These are phyloP conservation scores for Curvularia eragrostidis DNA, from an alignment of 2,329 filamentous ascomycete species.

Conservation along the genomic window DNA sequence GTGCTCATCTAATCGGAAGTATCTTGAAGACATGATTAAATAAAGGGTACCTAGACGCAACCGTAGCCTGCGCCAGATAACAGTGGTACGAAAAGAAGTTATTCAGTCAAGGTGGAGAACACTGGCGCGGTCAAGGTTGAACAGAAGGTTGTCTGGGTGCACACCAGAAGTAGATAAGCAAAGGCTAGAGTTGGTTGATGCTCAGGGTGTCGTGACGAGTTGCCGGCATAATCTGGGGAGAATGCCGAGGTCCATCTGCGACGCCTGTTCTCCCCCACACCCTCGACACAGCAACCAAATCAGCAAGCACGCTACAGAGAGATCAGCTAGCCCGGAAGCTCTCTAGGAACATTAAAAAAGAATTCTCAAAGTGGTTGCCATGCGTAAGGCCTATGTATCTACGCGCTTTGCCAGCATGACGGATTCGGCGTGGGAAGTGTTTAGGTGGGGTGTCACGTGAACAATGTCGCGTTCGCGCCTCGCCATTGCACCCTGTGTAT, in stretches of 20 bases:
- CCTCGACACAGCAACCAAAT: neutral
- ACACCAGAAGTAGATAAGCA: neutral
- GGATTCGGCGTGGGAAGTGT: constrained; percentile 4
- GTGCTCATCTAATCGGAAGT: constrained; percentile 76
- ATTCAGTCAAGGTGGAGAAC: neutral
- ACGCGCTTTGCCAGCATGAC: constrained; percentile 1
- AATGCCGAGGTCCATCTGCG: constrained; percentile 33
- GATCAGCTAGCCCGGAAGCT: neutral
- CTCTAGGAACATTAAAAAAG: neutral
- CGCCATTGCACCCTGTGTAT: constrained; percentile 9
- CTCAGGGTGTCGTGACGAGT: constrained; percentile 18
- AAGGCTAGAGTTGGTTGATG: constrained; percentile 5
- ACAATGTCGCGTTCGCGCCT: constrained; percentile 18
- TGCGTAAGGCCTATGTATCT: neutral
- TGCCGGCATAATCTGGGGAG: constrained; percentile 32
- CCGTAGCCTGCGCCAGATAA: neutral
- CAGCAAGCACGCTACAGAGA: neutral
- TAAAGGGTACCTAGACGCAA: constrained; percentile 10
- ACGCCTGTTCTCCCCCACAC: constrained; percentile 10
- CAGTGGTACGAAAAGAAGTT: neutral
- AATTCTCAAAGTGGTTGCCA: neutral
- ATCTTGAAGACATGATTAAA: constrained; percentile 48
- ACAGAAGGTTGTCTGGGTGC: neutral
- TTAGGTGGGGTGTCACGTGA: constrained; percentile 26
- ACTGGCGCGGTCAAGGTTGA: neutral